These are phyloP conservation scores for Anisodus tanguticus DNA, from an alignment of 257 asterid genomes.

Conservation along the genomic window DNA sequence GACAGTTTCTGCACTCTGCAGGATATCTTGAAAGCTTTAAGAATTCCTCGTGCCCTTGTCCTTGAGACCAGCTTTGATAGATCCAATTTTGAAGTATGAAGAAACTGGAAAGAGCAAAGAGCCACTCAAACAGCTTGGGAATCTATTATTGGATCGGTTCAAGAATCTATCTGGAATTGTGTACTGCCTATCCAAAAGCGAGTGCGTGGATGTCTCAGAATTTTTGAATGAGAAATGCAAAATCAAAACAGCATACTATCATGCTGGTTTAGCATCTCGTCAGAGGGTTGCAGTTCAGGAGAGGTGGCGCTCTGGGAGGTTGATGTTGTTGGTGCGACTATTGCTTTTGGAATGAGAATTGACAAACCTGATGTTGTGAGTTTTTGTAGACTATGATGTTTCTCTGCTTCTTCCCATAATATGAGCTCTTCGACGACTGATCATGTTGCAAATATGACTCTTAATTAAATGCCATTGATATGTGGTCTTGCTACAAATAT, in stretches of 20 bases:
- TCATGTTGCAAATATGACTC: conserved; percentile 17
- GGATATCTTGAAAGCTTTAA: conserved; percentile 78
- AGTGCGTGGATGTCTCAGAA: conserved; percentile 83
- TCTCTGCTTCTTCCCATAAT: conserved; percentile 7
- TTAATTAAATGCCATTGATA: background rate
- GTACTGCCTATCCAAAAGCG: conserved; percentile 94
- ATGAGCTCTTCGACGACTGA: background rate
- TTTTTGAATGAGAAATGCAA: conserved; percentile 76
- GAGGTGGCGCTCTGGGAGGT: conserved; percentile 93
- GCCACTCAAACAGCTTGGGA: conserved; percentile 91
- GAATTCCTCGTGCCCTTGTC: conserved; percentile 81
- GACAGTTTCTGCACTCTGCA: conserved; percentile 40
- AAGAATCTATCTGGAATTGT: conserved; percentile 79
- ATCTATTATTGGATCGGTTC: conserved; percentile 65
- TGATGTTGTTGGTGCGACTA: conserved; percentile 92
- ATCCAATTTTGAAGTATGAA: conserved; percentile 89
- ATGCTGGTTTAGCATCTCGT: conserved; percentile 92
- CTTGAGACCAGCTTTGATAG: conserved; percentile 92
- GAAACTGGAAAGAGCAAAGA: conserved; percentile 79
- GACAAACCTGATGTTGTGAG: conserved; percentile 99
- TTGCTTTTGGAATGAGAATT: conserved; percentile 99
- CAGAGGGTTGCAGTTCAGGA: conserved; percentile 85
- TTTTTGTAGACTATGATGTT: conserved; percentile 30
- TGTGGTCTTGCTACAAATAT: background rate
- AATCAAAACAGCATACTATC: conserved; percentile 79